phyloP scores from a whole-genome alignment of 176 grass and related monocot species.

The Lolium rigidum region DNA sequence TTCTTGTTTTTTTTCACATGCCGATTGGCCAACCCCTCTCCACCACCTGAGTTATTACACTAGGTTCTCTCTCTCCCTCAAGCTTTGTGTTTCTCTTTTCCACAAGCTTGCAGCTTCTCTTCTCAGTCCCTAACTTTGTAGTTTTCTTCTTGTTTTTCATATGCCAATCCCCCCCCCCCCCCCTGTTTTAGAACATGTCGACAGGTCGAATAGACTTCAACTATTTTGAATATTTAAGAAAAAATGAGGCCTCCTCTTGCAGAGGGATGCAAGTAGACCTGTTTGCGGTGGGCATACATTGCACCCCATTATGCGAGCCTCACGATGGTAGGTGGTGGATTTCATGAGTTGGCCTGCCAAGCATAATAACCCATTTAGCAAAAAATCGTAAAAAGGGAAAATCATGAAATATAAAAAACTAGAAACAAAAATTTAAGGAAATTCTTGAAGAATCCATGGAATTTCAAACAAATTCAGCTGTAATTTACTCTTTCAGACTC shows the following conservation, averaged over 20 bases:
- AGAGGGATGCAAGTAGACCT: not conserved
- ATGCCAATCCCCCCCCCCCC: no score
- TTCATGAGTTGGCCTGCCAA: not conserved
- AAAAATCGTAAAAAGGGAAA: not conserved
- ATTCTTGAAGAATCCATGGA: not conserved
- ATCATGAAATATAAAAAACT: slow-evolving; percentile 8
- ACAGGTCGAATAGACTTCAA: not conserved
- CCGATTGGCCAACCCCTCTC: not conserved
- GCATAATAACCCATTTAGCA: not conserved
- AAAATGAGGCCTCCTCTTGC: not conserved
- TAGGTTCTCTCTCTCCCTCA: not conserved
- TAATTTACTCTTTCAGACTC: slow-evolving; percentile 29
- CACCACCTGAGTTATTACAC: not conserved
- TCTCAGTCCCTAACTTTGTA: not conserved
- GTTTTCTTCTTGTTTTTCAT: slow-evolving; percentile 6
- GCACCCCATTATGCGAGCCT: not conserved
- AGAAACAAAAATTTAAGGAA: not conserved
- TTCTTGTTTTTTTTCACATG: slow-evolving; percentile 12
- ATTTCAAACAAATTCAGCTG: slow-evolving; percentile 12
- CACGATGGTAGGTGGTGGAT: not conserved
- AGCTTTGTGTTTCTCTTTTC: not conserved
- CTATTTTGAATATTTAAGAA: not conserved
- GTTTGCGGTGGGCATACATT: not conserved
- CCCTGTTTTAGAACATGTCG: not conserved
- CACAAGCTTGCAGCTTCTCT: not conserved